Evolutionary conservation across 2,329 filamentous ascomycete genomes (phyloP), one percentile per base, ranked within the genome.

Genomic region (Aspergillus sp.): DNA sequence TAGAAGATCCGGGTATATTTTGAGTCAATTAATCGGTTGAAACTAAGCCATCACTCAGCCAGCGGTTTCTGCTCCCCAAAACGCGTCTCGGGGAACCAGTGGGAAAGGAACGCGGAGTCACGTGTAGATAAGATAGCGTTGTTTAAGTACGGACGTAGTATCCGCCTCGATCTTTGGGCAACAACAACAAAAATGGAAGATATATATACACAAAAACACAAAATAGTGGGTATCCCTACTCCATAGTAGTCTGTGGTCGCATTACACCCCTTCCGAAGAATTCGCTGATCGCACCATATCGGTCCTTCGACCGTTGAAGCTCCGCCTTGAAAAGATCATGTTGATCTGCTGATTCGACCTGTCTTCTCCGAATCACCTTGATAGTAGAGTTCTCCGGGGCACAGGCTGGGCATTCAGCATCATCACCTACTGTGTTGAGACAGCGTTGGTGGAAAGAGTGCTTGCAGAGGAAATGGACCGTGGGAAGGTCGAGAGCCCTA

Each of bases 181-280:
- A 37, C 41, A 48, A 34, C 20, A 22, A 4, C 15, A 44, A 37
- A 11, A 37, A n/a, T 22, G 4, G 33, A 8, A 15, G 30, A 6
- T 41, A 41, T 56, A 57, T 51, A 51, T 46, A 49, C 47, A 56
- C 45, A 50, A 50, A 51, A 45, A 47, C 12, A 57, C 53, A 54
- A 57, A 56, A 58, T 54, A 57, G 40, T 17, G 30, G 39, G 51
- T 54, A 56, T 59, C 54, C 64, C 63, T 60, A 66, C 47, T 75
- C 73, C 67, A 73, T 71, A 13, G 68, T 72, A 58, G 60, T 68
- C 57, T 74, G 72, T 22, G 73, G 65, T 51, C 69, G 84, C 92
- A 98, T 96, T 3, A 98, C 92, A 1, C 95, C 93, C 57, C 93
- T 81, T 1, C 93, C 93, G 80, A 96, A 98, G 85, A 95, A 99